Conservation (phyloP, 2,329 filamentous ascomycete genomes). For the Microthyrium microscopicum region DNA sequence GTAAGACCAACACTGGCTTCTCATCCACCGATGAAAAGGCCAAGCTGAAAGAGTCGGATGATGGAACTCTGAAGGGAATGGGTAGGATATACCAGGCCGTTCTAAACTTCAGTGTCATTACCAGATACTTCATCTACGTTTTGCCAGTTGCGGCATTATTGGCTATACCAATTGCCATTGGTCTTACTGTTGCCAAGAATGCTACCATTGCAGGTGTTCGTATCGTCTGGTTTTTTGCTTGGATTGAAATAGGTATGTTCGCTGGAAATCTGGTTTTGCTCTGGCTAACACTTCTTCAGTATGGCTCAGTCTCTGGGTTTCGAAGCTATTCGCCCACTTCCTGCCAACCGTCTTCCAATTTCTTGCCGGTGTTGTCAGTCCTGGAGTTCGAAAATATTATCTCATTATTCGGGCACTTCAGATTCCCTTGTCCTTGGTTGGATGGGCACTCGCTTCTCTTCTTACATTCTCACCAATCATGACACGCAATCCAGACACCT, state of each 20-base stretch:
- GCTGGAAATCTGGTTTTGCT: neutral
- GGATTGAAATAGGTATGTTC: constrained; percentile 39
- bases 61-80: constrained; percentile 30
- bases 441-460: constrained; percentile 42
- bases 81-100: constrained; percentile 44
- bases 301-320: constrained; percentile 46
- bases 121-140: constrained; percentile 47
- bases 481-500: constrained; percentile 18
- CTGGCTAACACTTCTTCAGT: constrained; percentile 16
- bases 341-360: constrained; percentile 44
- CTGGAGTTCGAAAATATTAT: constrained; percentile 47
- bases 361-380: constrained; percentile 45
- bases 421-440: constrained; percentile 42
- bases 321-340: constrained; percentile 42
- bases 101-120: constrained; percentile 44
- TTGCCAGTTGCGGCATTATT: constrained; percentile 39
- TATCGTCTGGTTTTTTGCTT: constrained; percentile 45
- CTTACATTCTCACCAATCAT: constrained; percentile 39
- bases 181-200: constrained; percentile 31
- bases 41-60: constrained; percentile 12
- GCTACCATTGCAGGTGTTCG: constrained; percentile 38
- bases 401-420: constrained; percentile 40
- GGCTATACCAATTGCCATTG: constrained; percentile 46
- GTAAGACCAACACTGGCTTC: constrained; percentile 11
- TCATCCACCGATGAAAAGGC: neutral